Percentiles rank a stretch among this genome's conserved stretches.
phyloP scores from a whole-genome alignment of 2,329 filamentous ascomycete species.

The Geosmithia morbida region DNA sequence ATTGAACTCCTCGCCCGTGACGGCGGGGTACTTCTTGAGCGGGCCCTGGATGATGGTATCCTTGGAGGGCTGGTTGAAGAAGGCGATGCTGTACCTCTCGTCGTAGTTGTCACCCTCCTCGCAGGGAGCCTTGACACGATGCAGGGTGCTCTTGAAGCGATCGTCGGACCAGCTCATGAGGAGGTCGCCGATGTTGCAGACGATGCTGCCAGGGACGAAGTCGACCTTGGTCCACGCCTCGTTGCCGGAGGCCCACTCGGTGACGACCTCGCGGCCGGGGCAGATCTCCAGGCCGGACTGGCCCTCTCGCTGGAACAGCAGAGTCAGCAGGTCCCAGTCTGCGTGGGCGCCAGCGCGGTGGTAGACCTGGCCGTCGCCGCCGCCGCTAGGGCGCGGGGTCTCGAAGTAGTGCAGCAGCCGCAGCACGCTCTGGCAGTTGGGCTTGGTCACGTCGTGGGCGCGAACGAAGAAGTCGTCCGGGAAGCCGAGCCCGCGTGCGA shows the following conservation, averaged over 20 bases:
- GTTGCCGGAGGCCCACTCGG: conserved; percentile 37
- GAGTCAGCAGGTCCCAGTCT: conserved; percentile 48
- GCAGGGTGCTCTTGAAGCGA: conserved; percentile 51
- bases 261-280: conserved; percentile 45
- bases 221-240: conserved; percentile 51
- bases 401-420: conserved; percentile 43
- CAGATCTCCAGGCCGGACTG: conserved; percentile 51
- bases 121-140: conserved; percentile 46
- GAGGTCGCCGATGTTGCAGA: conserved; percentile 53
- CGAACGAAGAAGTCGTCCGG: conserved; percentile 39
- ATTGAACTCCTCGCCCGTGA: conserved; percentile 48
- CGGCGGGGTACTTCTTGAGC: conserved; percentile 42
- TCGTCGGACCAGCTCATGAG: conserved; percentile 56
- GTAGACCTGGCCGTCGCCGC: conserved; percentile 25
- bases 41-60: conserved; percentile 46
- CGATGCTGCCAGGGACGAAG: conserved; percentile 34
- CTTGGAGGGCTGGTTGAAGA: conserved; percentile 49
- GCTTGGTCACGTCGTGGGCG: conserved; percentile 32
- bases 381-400: conserved; percentile 10
- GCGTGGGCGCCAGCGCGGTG: conserved; percentile 48
- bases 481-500: conserved; percentile 42
- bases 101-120: conserved; percentile 42
- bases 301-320: conserved; percentile 45
- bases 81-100: conserved; percentile 49
- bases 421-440: conserved; percentile 39